Evolutionary conservation across 2,329 filamentous ascomycete genomes (phyloP), one percentile per base, ranked within the genome.

Genomic region (Xenoacremonium recifei): DNA sequence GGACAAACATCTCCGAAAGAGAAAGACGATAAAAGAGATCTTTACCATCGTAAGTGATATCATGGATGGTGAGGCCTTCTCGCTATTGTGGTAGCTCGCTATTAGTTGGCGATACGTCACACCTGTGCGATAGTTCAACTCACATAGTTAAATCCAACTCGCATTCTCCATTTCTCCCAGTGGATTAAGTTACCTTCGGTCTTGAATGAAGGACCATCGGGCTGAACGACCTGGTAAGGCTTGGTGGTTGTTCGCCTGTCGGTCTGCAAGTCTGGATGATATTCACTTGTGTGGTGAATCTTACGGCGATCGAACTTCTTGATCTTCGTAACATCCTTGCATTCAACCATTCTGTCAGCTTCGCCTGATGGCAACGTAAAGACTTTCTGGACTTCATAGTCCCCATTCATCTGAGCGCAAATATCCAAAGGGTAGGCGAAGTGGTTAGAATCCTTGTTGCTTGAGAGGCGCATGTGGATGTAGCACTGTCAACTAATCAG

Each of bases 31-130:
- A 82, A 56, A 87, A 75, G 12, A 88, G 64, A 37, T 74, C 79
- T 21, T 82, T 73, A 4, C 76, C 78, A 49, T 84, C 81, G 49
- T 84, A 88, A 46, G 73, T 72, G 7, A 89, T 65, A 50, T 89
- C 80, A 52, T 88, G 82, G 1, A 89, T 72, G 2, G 82, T 82
- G 3, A 80, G 73, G 12, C 85, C 84, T 58, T 89, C 85, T 4
- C 85, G 72, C n/a, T n/a, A n/a, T n/a, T n/a, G n/a, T n/a, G n/a
- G n/a, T n/a, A n/a, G n/a, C n/a, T n/a, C n/a, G n/a, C n/a, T n/a
- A n/a, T n/a, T n/a, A n/a, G n/a, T n/a, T n/a, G n/a, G n/a, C n/a
- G n/a, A n/a, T n/a, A n/a, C n/a, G n/a, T n/a, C n/a, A n/a, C n/a
- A n/a, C n/a, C n/a, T n/a, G n/a, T n/a, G n/a, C n/a, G n/a, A n/a